These are phyloP conservation scores for Phialophora expanda DNA, from an alignment of 2,329 filamentous ascomycete genomes.

Conservation along the genomic window DNA sequence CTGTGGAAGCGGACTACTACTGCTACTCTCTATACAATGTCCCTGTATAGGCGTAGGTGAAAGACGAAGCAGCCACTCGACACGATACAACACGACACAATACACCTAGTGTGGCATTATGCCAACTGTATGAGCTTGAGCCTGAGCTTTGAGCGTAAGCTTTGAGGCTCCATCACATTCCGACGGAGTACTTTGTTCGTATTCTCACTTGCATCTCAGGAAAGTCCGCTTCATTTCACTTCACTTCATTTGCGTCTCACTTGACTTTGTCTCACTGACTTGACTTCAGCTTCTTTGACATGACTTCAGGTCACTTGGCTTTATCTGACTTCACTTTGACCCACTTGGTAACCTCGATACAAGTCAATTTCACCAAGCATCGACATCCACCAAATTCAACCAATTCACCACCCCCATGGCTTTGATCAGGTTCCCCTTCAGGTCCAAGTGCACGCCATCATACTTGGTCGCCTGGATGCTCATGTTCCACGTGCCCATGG, in stretches of 20 bases:
- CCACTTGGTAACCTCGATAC: too few species aligned
- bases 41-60: too few species aligned
- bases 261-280: neutral
- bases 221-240: neutral
- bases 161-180: neutral
- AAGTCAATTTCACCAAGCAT: slow-evolving; percentile 26
- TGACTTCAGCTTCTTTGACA: neutral
- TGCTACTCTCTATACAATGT: too few species aligned
- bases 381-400: slow-evolving; percentile 42
- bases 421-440: slow-evolving; percentile 56
- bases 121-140: too few species aligned
- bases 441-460: slow-evolving; percentile 57
- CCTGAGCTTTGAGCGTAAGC: too few species aligned
- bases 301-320: neutral
- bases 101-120: too few species aligned
- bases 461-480: slow-evolving; percentile 56
- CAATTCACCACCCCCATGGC: slow-evolving; percentile 59
- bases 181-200: too few species aligned
- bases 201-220: neutral
- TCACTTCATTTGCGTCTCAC: neutral
- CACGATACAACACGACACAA: too few species aligned
- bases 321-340: too few species aligned
- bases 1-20: too few species aligned
- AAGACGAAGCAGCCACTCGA: too few species aligned
- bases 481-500: slow-evolving; percentile 59